Conservation (phyloP, 805 yeast genomes). For the Starmerella vaccinii region DNA sequence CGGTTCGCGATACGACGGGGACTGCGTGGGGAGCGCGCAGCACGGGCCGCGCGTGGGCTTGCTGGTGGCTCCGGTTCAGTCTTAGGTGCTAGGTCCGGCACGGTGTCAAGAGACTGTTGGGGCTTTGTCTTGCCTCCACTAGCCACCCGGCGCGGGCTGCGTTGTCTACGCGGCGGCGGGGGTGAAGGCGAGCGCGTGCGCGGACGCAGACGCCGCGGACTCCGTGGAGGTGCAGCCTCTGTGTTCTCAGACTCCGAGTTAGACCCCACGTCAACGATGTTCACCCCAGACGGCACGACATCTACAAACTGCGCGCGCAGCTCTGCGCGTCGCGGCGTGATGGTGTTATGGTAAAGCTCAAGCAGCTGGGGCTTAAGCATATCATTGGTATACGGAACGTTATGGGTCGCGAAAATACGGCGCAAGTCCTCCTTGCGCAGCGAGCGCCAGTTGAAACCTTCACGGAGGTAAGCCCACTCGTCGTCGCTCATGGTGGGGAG, state of each 20-base stretch:
- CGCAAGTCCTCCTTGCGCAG: conserved; percentile 63
- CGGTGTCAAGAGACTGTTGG: background rate
- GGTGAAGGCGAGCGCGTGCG: conserved; percentile 1
- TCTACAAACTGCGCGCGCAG: conserved; percentile 32
- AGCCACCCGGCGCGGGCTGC: conserved; percentile 2
- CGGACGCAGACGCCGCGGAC: conserved; percentile 5
- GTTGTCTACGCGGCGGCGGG: background rate
- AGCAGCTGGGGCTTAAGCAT: conserved; percentile 63
- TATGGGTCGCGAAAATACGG: conserved; percentile 50
- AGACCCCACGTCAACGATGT: conserved; percentile 32
- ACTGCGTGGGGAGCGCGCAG: conserved; percentile 12
- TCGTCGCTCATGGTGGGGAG: conserved; percentile 17
- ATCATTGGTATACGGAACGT: conserved; percentile 48
- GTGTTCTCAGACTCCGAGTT: background rate
- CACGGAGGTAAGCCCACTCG: conserved; percentile 21
- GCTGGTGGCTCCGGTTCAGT: background rate
- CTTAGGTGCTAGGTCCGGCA: conserved; percentile 4
- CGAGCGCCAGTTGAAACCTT: conserved; percentile 57
- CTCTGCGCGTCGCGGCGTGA: conserved; percentile 41
- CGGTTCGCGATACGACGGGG: conserved; percentile 13
- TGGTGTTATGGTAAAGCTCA: conserved; percentile 44
- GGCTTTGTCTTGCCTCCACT: background rate
- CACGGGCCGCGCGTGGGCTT: background rate
- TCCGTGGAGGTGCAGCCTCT: background rate
- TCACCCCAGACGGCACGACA: conserved; percentile 32